A percentile compares a stretch with the other conserved stretches of the same genome.
These are phyloP conservation scores for Baorangia bicolor DNA, from an alignment of 768 basidiomycete species.

Conservation along the genomic window DNA sequence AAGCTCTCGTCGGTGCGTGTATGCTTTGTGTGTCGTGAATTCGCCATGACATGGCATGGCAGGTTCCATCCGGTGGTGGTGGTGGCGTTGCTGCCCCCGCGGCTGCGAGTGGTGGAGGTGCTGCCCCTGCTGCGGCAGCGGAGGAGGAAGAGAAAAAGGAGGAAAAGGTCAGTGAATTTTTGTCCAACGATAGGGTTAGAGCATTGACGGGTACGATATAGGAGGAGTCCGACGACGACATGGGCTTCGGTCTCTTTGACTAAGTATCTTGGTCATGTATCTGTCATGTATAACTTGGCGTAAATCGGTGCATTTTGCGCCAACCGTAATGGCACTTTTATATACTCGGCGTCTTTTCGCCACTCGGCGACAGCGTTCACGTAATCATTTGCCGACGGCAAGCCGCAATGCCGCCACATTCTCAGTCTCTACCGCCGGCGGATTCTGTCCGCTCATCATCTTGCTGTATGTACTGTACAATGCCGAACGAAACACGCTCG, in stretches of 20 bases:
- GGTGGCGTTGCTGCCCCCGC: slow-evolving; percentile 57
- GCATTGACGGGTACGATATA: slow-evolving; percentile 30
- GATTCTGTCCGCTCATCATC: not conserved
- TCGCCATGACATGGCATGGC: slow-evolving; percentile 5
- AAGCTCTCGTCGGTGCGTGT: slow-evolving; percentile 89
- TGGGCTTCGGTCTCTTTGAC: slow-evolving; percentile 99
- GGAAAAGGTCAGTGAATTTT: slow-evolving; percentile 63
- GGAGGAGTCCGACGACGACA: slow-evolving; percentile 97
- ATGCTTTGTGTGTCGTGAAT: not conserved
- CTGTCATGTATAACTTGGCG: not conserved
- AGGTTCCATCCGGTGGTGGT: slow-evolving; percentile 92
- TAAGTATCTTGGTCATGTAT: slow-evolving; percentile 38
- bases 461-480: no score
- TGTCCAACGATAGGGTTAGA: not conserved
- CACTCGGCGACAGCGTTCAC: not conserved
- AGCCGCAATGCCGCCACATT: slow-evolving; percentile 4
- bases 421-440: slow-evolving; percentile 20
- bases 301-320: not conserved
- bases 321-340: slow-evolving; percentile 8
- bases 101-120: slow-evolving; percentile 45
- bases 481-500: not conserved
- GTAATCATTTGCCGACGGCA: slow-evolving; percentile 29
- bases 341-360: slow-evolving; percentile 21
- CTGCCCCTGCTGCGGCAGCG: slow-evolving; percentile 54
- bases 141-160: slow-evolving; percentile 88